Conservation (phyloP, 2,329 filamentous ascomycete genomes). For the Fusarium secorum region DNA sequence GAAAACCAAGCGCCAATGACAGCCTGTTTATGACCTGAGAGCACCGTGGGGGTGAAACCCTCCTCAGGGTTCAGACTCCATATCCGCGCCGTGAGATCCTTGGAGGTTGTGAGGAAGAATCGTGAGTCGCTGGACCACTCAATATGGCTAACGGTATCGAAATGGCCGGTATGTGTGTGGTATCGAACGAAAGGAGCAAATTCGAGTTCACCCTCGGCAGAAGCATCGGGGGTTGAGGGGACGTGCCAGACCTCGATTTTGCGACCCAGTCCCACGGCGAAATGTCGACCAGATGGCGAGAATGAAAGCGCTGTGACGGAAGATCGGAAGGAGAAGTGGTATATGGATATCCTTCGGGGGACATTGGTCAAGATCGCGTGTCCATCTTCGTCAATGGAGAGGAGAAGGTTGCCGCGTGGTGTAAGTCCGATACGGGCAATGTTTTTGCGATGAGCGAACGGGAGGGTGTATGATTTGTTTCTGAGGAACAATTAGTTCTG, state of each 20-base stretch:
- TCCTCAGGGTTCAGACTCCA: conserved; percentile 92
- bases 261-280: conserved; percentile 86
- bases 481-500: conserved; percentile 56
- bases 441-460: conserved; percentile 93
- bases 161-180: conserved; percentile 86
- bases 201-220: conserved; percentile 81
- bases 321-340: conserved; percentile 95
- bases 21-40: conserved; percentile 89
- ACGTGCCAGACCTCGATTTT: conserved; percentile 97
- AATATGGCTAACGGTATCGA: conserved; percentile 83
- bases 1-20: conserved; percentile 98
- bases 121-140: conserved; percentile 97
- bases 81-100: conserved; percentile 90
- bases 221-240: conserved; percentile 84
- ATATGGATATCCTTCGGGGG: conserved; percentile 82
- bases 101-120: conserved; percentile 92
- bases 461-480: conserved; percentile 87
- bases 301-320: conserved; percentile 85
- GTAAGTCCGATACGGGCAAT: conserved; percentile 88
- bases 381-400: conserved; percentile 94
- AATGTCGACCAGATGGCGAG: conserved; percentile 88
- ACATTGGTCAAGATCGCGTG: conserved; percentile 93
- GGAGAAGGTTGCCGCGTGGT: conserved; percentile 87
- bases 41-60: conserved; percentile 86
- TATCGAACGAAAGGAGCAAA: conserved; percentile 95